Evolutionary conservation across 169 alveolate species (phyloP), one percentile per base, ranked within the genome.

Genomic region (Plasmodium cynomolgi): DNA sequence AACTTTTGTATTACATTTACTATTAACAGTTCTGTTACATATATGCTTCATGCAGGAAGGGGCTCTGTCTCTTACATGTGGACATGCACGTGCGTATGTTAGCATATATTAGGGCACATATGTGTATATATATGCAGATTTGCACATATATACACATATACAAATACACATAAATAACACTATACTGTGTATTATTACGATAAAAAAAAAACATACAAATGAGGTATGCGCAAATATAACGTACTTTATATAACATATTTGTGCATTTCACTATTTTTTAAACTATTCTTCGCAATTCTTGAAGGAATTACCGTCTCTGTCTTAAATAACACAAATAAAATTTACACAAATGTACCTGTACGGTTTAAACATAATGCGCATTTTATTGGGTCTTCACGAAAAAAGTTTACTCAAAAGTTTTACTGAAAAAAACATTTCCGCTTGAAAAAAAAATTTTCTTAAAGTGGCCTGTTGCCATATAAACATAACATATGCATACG

Each of bases 261-360:
- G 74, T 80, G 33, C 50, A 80, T 41, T 80, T 80, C 37, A 6
- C 58, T 39, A 23, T 41, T 80, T 44, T 80, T 41, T 20, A 37
- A 37, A 37, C 15, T 37, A 80, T 41, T 80, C 34, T 41, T 80
- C 33, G 44, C 39, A 80, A 80, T 44, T 80, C 39, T 80, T 3
- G 56, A 31, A 80, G 4, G 34, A 80, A 41, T 80, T 80, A 80
- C 34, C 2, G 2, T 62, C 71, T 80, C 56, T 80, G 84, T 80
- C 84, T 80, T 80, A 80, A 20, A 80, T 80, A 15, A 80, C 20
- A 80, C 58, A 31, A 80, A 80, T 80, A 26, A 80, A 37, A 17
- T 80, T 80, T 34, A 80, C 84, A 80, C 84, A 80, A 80, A 80
- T 44, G 26, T 29, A 68, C 37, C 39, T 68, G 77, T 23, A 23